Base-by-base conservation (phyloP, 129 eudicot genomes). In the Tanacetum coccineum region DNA sequence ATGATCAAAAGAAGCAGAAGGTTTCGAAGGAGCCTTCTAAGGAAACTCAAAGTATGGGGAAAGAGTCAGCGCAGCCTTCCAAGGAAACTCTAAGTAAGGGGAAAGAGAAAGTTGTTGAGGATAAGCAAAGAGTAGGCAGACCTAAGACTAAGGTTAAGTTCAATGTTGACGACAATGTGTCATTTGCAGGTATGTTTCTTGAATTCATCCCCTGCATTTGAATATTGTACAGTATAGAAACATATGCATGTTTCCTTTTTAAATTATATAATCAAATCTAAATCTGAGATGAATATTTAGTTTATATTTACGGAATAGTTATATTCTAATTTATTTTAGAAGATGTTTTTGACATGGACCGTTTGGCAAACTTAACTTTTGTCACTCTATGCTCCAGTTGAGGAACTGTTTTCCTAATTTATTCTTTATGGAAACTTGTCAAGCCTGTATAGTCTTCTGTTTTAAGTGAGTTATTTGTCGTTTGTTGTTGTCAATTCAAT, bases 161-260 rank as follows among this genome's bases (percentile, higher is more conserved):
- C 7, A 74, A 71, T 67, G 61, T 61, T 15, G 74, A 60, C 54
- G 80, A 70, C 54, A 65, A 40, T 73, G 62, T 44, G 53, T 62
- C 49, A 55, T 61, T 22, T 75, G 74, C 73, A 65, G 87, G 84
- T 73, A 82, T 59, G 57, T 32, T 36, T 59, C 73, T 64, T 57
- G 36, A 25, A 48, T 61, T 53, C 15, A 25, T 32, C 26, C 42
- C 19, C 55, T 52, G 57, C 9, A 26, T n/a, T 32, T 68, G 47
- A 48, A 39, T 25, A 55, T 21, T 20, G 49, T 52, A 47, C 13
- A 19, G 69, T 46, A 42, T 58, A 50, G 46, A 45, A 62, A 54
- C 9, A 55, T 30, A 28, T 47, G 26, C 70, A 44, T 18, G 60
- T 46, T 66, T 57, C 62, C 47, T 58, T 47, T 32, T n/a, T 36